Base-by-base conservation (phyloP, 2,329 filamentous ascomycete genomes). In the Westerdykella ornata region DNA sequence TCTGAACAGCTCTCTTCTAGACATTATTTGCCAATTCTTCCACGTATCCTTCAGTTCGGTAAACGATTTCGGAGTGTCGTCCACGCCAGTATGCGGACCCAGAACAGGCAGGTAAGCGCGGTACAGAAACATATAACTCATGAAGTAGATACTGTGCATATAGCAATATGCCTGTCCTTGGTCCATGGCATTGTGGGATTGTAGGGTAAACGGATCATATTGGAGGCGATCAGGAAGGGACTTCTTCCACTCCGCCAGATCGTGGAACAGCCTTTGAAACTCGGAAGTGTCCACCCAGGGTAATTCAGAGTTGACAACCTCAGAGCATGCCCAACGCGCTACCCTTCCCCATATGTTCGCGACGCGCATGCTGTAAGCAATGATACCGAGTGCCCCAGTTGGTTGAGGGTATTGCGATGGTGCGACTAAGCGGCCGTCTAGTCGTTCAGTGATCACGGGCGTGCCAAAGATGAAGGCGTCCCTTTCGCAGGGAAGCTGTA, bases 281-380 rank as follows among this genome's bases (percentile, higher is more conserved):
- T 65, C 56, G 13, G 64, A 67, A 1, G 49, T 43, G 1, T 56
- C 45, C 3, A 56, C 53, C 65, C 65, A 68, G 1, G 65, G 65
- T 13, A 66, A 51, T 40, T 67, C 60, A 2, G 50, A 52, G 39
- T 63, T 63, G 43, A 66, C 52, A 34, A 58, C 57, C 3, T 62
- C 56, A 0, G 62, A 62, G 45, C 65, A 68, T 1, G 65, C 63
- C 65, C 65, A 68, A 35, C 62, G 58, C 13, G 65, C 65, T 1
- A 68, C 65, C 42, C 64, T 64, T 44, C 65, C 65, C 65, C 65
- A 68, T 30, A 67, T 63, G 40, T 67, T 67, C 41, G 65, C 65
- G 5, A 59, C 63, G 5, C 64, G 60, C 53, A 68, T 51, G 38
- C 62, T 67, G 44, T 64, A 62, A 1, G 55, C 65, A 17, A 68